A percentile compares a stretch with the other conserved stretches of the same genome.
phyloP scores from a whole-genome alignment of 139 green algal species.

The Pleodorina starrii region DNA sequence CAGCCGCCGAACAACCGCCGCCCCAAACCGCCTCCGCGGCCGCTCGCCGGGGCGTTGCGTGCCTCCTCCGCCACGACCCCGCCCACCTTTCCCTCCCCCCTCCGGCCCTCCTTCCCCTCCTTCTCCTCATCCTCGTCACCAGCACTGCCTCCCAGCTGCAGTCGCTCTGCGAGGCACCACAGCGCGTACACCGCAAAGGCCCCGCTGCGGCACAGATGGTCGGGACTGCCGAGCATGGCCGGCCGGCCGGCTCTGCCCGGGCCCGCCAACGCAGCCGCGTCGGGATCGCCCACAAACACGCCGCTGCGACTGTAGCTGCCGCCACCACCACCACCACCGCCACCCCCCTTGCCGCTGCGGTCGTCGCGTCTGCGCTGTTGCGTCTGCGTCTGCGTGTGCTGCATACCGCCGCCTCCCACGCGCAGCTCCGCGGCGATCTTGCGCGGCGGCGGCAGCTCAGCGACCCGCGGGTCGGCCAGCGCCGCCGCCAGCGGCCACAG shows the following conservation, averaged over 20 bases:
- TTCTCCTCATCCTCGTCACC: neutral
- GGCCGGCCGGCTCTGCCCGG: neutral
- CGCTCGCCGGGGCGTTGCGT: too few species aligned
- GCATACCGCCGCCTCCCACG: neutral
- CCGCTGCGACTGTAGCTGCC: neutral
- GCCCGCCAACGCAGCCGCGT: too few species aligned
- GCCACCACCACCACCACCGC: neutral
- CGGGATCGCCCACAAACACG: neutral
- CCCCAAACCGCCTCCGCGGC: too few species aligned
- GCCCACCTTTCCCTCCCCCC: too few species aligned
- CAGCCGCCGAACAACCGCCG: too few species aligned
- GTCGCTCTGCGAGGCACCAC: conserved; percentile 2
- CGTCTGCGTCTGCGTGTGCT: neutral
- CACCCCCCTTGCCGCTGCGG: neutral
- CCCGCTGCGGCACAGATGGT: neutral
- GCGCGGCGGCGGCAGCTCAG: neutral
- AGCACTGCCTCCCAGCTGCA: neutral
- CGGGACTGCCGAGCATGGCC: conserved; percentile 29
- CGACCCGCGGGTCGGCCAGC: conserved; percentile 6
- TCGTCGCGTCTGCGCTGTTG: neutral
- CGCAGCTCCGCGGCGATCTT: neutral
- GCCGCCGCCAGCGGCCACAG: conserved; percentile 38
- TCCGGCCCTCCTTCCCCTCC: neutral
- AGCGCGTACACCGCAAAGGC: conserved; percentile 24
- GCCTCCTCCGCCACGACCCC: too few species aligned